Evolutionary conservation across 2,329 filamentous ascomycete species (phyloP).

Genomic region (Ophiostoma quercus): DNA sequence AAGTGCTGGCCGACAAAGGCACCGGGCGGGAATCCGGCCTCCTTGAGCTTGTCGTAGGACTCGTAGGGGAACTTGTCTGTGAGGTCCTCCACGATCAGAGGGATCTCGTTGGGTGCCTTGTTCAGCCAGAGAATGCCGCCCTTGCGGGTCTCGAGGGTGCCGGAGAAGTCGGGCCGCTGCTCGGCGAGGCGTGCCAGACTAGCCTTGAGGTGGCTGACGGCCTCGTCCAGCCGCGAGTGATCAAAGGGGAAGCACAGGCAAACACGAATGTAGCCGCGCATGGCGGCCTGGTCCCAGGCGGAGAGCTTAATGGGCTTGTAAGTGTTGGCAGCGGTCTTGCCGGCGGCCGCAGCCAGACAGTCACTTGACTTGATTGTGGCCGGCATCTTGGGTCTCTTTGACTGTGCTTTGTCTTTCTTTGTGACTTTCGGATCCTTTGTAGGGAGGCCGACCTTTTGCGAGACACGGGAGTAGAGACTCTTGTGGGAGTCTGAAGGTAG

Average conservation of each 20-base stretch:
- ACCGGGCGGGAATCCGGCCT: slow-evolving; percentile 32
- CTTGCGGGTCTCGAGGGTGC: slow-evolving; percentile 29
- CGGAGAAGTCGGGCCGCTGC: slow-evolving; percentile 32
- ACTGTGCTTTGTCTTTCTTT: neutral
- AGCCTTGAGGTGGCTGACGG: slow-evolving; percentile 25
- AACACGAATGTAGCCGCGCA: slow-evolving; percentile 27
- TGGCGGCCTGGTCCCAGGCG: slow-evolving; percentile 27
- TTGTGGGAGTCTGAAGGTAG: neutral
- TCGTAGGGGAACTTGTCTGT: slow-evolving; percentile 27
- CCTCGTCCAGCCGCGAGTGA: slow-evolving; percentile 9
- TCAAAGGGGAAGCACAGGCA: slow-evolving; percentile 31
- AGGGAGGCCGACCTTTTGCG: neutral
- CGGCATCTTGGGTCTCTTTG: neutral
- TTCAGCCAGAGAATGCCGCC: slow-evolving; percentile 28
- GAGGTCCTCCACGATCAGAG: slow-evolving; percentile 28
- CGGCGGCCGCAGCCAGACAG: neutral
- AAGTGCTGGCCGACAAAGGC: slow-evolving; percentile 33
- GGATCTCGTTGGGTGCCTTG: slow-evolving; percentile 27
- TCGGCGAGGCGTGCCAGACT: slow-evolving; percentile 28
- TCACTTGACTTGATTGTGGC: neutral
- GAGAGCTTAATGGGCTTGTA: slow-evolving; percentile 11
- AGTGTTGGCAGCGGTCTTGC: neutral
- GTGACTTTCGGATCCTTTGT: neutral
- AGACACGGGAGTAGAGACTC: neutral
- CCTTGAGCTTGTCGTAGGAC: slow-evolving; percentile 31